A percentile compares a stretch with the other conserved stretches of the same genome.
phyloP scores from a whole-genome alignment of 2,329 filamentous ascomycete species.

The Beauveria pseudobassiana region DNA sequence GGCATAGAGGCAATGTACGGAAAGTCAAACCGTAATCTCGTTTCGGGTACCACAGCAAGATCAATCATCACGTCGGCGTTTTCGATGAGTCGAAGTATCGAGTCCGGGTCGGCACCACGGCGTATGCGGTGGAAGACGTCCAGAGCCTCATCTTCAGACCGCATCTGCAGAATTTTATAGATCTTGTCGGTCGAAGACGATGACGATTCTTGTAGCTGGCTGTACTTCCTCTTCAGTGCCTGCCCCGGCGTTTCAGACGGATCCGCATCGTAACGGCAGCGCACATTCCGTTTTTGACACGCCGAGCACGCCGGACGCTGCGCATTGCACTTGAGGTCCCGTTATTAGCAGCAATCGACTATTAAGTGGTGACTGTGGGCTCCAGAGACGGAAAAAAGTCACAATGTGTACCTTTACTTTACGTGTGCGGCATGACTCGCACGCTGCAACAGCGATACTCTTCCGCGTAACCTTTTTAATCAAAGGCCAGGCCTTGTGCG shows the following conservation, averaged over 20 bases:
- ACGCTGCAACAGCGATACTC: background rate
- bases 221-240: background rate
- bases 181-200: slow-evolving; percentile 13
- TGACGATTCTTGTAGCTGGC: background rate
- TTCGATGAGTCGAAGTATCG: slow-evolving; percentile 27
- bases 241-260: background rate
- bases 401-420: background rate
- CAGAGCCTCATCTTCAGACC: slow-evolving; percentile 24
- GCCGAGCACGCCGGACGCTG: background rate
- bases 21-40: background rate
- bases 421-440: background rate
- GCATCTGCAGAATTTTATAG: slow-evolving; percentile 12
- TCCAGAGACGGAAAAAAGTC: background rate
- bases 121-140: slow-evolving; percentile 28
- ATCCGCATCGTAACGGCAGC: background rate
- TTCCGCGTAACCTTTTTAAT: background rate
- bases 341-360: background rate
- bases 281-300: background rate
- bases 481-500: background rate
- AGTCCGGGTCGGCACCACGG: slow-evolving; percentile 22
- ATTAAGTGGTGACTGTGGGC: background rate
- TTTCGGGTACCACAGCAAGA: slow-evolving; percentile 21
- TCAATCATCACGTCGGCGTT: slow-evolving; percentile 31
- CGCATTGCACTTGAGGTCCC: background rate
- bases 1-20: slow-evolving; percentile 18